Evolutionary conservation across 1,284 basidiomycete species (phyloP), one percentile per base, ranked within the genome.

Genomic region (Taiwanofungus camphoratus): DNA sequence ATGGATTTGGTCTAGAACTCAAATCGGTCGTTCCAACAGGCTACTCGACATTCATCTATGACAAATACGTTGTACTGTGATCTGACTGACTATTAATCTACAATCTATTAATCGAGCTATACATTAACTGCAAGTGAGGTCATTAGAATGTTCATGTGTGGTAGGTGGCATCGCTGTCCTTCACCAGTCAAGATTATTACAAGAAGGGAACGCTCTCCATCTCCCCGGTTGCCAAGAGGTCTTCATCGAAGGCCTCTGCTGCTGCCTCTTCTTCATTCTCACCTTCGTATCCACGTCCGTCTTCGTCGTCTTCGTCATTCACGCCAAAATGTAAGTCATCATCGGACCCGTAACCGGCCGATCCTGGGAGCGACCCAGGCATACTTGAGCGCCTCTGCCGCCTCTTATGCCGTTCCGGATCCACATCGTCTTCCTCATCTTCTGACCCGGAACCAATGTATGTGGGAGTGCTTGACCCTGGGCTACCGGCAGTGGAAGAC

Each of bases 201-300:
- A 83, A 64, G 63, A 87, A 91, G 18, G 87, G 86, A 19, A 90
- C 84, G 56, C 83, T 82, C 66, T 79, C 77, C 88, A 92, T 91
- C 70, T 90, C 87, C 13, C 82, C 87, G 11, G 85, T 76, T 31
- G 85, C 87, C 36, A 87, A 66, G 46, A 92, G 66, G 60, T 90
- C 87, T 54, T 92, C 87, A 57, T 89, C 86, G 56, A 90, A 85
- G 15, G 74, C 75, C 46, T 79, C 74, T 50, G 83, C 79, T 18
- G 70, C 74, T 27, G 71, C 73, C 44, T 75, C 74, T 36, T 72
- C 73, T 39, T 62, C 63, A 39, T 64, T 59, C 45, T 66, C 63
- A 18, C 55, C 60, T 26, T 65, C 62, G 26, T 62, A 60, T 19
- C 60, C 64, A 33, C 67, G 61, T 8, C 61, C 61, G n/a, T 62